Percentiles rank a stretch among this genome's conserved stretches.
phyloP scores from a whole-genome alignment of 805 yeast genomes.

The Starmerella geochares region DNA sequence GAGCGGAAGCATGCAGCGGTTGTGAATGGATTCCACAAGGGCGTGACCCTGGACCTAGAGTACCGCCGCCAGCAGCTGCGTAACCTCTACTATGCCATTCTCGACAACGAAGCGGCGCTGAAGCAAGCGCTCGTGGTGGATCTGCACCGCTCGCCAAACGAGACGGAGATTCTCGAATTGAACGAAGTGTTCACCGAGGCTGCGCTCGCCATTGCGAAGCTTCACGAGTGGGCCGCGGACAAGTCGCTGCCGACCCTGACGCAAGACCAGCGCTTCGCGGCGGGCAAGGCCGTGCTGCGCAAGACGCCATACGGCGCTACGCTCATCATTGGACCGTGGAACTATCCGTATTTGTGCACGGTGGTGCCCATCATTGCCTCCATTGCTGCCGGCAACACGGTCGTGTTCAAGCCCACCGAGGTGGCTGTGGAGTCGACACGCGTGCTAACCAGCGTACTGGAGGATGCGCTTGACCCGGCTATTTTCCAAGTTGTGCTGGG shows the following conservation, averaged over 20 bases:
- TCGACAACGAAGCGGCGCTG: conserved; percentile 47
- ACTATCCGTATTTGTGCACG: conserved; percentile 61
- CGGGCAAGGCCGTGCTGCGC: conserved; percentile 18
- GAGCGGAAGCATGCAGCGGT: conserved; percentile 39
- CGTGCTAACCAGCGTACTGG: conserved; percentile 47
- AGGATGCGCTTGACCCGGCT: conserved; percentile 45
- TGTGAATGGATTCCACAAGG: conserved; percentile 36
- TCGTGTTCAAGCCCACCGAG: conserved; percentile 69
- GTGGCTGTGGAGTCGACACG: conserved; percentile 50
- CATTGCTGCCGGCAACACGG: conserved; percentile 75
- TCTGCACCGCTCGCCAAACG: conserved; percentile 54
- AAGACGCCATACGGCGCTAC: conserved; percentile 48
- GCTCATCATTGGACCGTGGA: conserved; percentile 68
- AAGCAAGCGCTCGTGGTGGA: conserved; percentile 54
- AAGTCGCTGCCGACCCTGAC: conserved; percentile 26
- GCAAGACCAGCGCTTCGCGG: conserved; percentile 26
- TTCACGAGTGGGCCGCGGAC: conserved; percentile 54
- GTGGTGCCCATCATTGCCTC: conserved; percentile 66
- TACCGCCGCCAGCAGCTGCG: conserved; percentile 54
- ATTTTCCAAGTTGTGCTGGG: conserved; percentile 62
- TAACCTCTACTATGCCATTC: conserved; percentile 52
- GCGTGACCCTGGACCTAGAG: conserved; percentile 44
- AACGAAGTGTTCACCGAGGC: conserved; percentile 45
- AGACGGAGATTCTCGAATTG: conserved; percentile 53
- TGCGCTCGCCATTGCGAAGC: conserved; percentile 45